Conservation (phyloP, 169 alveolate genomes). For the Miamiensis avidus region DNA sequence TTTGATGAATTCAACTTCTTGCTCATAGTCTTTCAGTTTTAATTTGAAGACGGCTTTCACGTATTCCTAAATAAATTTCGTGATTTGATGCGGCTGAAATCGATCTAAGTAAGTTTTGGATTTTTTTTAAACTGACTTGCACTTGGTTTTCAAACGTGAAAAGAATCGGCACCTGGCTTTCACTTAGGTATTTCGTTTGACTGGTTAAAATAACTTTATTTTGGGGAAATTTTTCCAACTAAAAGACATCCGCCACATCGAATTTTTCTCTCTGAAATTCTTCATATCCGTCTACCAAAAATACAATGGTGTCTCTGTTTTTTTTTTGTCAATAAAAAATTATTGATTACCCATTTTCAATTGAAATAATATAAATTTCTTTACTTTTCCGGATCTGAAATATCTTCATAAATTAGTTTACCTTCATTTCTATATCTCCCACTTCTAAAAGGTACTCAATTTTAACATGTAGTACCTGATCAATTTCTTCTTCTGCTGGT, state of each 20-base stretch:
- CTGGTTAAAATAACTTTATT: not conserved
- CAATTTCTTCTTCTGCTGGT: no score
- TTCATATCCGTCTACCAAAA: not conserved
- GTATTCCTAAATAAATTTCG: not conserved
- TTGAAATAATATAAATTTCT: no score
- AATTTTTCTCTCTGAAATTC: not conserved
- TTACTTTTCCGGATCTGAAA: not conserved
- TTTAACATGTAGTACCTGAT: no score
- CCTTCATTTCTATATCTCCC: not conserved
- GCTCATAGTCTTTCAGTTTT: no score
- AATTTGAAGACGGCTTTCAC: not conserved
- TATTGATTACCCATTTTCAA: no score
- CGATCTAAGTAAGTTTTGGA: not conserved
- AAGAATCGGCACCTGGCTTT: not conserved
- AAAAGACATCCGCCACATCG: not conserved
- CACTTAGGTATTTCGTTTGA: not conserved
- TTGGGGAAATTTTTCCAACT: not conserved
- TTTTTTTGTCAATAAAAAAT: no score
- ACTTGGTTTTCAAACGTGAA: not conserved
- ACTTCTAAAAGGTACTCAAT: no score
- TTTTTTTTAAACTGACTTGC: not conserved
- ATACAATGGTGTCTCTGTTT: not conserved
- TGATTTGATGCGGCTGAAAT: no score
- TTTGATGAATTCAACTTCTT: no score
- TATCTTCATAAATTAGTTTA: not conserved